phyloP scores from a whole-genome alignment of 352 stramenopile genomes.

The Pythium utonaiense region DNA sequence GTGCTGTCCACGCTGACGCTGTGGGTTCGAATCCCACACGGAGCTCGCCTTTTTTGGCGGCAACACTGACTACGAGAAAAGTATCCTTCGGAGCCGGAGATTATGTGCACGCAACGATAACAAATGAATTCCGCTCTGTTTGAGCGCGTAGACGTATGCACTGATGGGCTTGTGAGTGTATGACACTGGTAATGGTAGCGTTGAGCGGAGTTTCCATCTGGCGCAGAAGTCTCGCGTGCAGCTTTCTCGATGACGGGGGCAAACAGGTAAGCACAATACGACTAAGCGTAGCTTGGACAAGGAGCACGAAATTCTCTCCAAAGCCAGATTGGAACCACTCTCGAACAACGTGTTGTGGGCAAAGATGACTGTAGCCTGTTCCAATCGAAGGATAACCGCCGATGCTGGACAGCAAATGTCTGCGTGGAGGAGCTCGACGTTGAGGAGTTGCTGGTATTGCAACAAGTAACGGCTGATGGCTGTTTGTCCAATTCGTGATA shows the following conservation, averaged over 20 bases:
- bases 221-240: background rate
- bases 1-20: background rate
- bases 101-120: background rate
- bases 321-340: background rate
- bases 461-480: background rate
- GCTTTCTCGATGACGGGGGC: background rate
- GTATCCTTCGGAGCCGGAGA: background rate
- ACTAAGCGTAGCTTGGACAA: background rate
- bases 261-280: background rate
- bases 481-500: background rate
- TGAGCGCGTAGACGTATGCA: background rate
- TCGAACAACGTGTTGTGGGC: background rate
- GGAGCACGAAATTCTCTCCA: background rate
- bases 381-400: background rate
- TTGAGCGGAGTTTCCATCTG: background rate
- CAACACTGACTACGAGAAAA: background rate
- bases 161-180: background rate
- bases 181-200: background rate
- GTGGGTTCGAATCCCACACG: background rate
- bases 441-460: background rate
- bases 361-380: background rate
- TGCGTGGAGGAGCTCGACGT: background rate
- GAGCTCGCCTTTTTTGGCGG: background rate
- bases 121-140: background rate
- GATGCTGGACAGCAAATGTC: background rate